Conservation (phyloP, 495 filamentous ascomycete species). For the Pseudevernia furfuracea region DNA sequence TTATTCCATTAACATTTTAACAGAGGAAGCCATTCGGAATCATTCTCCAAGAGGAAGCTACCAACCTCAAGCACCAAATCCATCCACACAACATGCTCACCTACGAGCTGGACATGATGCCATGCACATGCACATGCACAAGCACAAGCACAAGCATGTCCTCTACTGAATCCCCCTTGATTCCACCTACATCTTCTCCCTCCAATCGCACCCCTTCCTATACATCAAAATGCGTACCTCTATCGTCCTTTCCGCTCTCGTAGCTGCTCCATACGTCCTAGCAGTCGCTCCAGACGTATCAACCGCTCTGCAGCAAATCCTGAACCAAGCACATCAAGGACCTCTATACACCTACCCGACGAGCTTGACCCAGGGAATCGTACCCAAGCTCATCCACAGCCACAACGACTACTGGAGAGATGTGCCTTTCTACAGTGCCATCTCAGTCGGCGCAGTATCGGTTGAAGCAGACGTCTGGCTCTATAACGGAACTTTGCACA, state of each 20-base stretch:
- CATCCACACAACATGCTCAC: not conserved
- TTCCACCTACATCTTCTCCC: not conserved
- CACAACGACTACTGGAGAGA: conserved; percentile 28
- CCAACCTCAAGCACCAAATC: not conserved
- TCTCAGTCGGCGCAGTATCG: conserved; percentile 52
- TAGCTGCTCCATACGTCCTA: not conserved
- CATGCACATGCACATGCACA: not conserved
- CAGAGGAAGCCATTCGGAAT: not conserved
- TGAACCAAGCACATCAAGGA: conserved; percentile 37
- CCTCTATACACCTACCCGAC: conserved; percentile 40
- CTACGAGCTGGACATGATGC: not conserved
- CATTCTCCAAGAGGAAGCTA: not conserved
- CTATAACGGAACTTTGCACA: conserved; percentile 54
- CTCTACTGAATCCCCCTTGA: not conserved
- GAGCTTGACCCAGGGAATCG: conserved; percentile 39
- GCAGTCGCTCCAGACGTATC: conserved; percentile 20
- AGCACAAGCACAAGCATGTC: no score
- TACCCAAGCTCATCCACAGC: conserved; percentile 30
- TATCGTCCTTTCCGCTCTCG: not conserved
- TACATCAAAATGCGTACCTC: conserved; percentile 7
- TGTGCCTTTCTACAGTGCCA: conserved; percentile 43
- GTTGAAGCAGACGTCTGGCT: conserved; percentile 90
- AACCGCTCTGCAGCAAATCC: conserved; percentile 36
- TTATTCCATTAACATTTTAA: no score
- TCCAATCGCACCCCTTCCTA: not conserved